Base-by-base conservation (phyloP, 768 basidiomycete species). In the Trametopsis cervina region DNA sequence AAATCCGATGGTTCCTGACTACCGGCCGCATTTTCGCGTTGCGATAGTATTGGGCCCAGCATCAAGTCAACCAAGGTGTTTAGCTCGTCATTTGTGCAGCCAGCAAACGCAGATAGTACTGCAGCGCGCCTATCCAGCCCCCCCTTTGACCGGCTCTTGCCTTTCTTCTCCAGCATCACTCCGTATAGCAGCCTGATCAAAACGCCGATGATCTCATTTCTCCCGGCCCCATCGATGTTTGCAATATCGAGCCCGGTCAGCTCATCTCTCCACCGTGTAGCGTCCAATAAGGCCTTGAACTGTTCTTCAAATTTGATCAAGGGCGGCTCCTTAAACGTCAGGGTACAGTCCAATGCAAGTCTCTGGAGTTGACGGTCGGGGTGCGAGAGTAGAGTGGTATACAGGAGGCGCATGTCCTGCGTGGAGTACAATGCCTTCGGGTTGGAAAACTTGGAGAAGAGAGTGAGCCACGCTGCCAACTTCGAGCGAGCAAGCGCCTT, bases 381-480 rank as follows among this genome's bases (percentile, higher is more conserved):
- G 53, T 92, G 84, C 4, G 92, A 83, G 20, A 98, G 75, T 18
- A 89, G 74, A n/a, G 76, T 67, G 12, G 74, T 72, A 66, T 93
- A 95, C 20, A 91, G 60, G 1, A 69, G 43, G 36, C 75, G 77
- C 4, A 98, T 72, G 0, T 73, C 72, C 7, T 84, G 75, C 0
- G 88, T 78, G 5, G 79, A 73, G 59, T 81, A 76, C 1, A 94
- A 69, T 0, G 91, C 89, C 66, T 90, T 95, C n/a, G 94, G 95
- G 60, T 97, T 98, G 56, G 70, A 69, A 62, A 99, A 89, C 61
- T 93, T 95, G 42, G 88, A 76, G 64, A 97, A 89, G 10, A 98
- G 74, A 17, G 77, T 77, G 22, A 98, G 78, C 83, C 89, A 98
- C 0, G 78, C 72, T 13, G 67, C 67, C 9, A 96, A 76, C 59